Percentiles rank a stretch among this genome's conserved stretches.
phyloP scores from a whole-genome alignment of 2,329 filamentous ascomycete species.

The Venturia pyrina region DNA sequence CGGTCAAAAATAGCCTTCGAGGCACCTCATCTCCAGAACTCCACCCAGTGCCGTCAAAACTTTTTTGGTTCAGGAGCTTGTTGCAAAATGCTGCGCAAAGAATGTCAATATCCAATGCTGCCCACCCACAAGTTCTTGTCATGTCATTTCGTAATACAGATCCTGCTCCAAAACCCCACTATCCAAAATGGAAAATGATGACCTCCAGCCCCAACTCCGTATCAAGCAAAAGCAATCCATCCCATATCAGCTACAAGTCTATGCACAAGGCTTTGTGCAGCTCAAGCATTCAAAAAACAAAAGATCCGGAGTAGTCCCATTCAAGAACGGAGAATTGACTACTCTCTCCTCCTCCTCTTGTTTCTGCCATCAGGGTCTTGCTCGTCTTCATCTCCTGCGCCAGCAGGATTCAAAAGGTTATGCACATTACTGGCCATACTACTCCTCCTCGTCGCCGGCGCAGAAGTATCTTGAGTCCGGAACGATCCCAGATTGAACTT shows the following conservation, averaged over 20 bases:
- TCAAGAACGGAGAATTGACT: not conserved
- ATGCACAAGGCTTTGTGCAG: not conserved
- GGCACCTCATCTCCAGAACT: not conserved
- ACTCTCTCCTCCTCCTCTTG: conserved; percentile 40
- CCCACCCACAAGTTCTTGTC: not conserved
- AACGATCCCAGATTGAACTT: conserved; percentile 31
- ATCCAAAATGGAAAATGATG: not conserved
- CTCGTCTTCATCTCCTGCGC: conserved; percentile 55
- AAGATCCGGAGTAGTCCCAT: not conserved
- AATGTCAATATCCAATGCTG: not conserved
- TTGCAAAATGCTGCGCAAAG: not conserved
- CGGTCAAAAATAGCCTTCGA: no score
- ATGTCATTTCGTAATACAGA: not conserved
- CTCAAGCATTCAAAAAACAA: not conserved
- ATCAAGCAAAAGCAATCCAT: not conserved
- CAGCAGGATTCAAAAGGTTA: conserved; percentile 56
- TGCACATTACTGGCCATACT: conserved; percentile 65
- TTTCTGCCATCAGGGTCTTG: conserved; percentile 56
- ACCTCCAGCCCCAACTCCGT: not conserved
- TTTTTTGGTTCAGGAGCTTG: not conserved
- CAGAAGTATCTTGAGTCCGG: conserved; percentile 37
- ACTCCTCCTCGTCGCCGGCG: conserved; percentile 54
- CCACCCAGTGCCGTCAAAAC: not conserved
- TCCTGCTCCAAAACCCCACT: not conserved
- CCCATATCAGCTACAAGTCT: not conserved